Percentiles rank a stretch among this genome's conserved stretches.
Conservation (phyloP, 768 basidiomycete genomes). For the Tephrocybe sp. region DNA sequence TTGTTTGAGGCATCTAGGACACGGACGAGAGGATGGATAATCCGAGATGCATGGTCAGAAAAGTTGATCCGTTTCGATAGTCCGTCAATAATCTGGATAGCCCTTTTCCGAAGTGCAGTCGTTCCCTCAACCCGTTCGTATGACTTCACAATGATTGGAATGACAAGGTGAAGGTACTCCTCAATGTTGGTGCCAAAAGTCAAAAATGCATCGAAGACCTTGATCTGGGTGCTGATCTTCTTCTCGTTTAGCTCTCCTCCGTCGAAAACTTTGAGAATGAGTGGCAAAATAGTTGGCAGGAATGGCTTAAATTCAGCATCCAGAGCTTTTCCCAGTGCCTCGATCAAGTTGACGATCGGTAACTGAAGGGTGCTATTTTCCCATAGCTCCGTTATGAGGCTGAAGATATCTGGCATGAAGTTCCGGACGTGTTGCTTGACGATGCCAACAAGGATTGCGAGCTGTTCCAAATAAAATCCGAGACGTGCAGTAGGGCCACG, state of each 20-base stretch:
- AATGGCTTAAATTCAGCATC: slow-evolving; percentile 98
- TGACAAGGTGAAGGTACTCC: slow-evolving; percentile 95
- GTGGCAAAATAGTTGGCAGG: slow-evolving; percentile 85
- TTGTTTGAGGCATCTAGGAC: slow-evolving; percentile 74
- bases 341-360: slow-evolving; percentile 89
- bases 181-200: slow-evolving; percentile 97
- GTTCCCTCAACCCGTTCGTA: slow-evolving; percentile 83
- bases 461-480: slow-evolving; percentile 92
- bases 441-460: slow-evolving; percentile 92
- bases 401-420: slow-evolving; percentile 84
- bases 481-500: slow-evolving; percentile 76
- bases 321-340: slow-evolving; percentile 88
- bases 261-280: slow-evolving; percentile 89
- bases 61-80: slow-evolving; percentile 94
- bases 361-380: slow-evolving; percentile 80
- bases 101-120: slow-evolving; percentile 76
- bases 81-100: slow-evolving; percentile 89
- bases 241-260: slow-evolving; percentile 78
- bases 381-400: slow-evolving; percentile 89
- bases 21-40: slow-evolving; percentile 92
- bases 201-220: slow-evolving; percentile 91
- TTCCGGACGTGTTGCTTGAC: slow-evolving; percentile 97
- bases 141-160: slow-evolving; percentile 90
- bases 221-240: slow-evolving; percentile 74
- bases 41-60: slow-evolving; percentile 95